These are phyloP conservation scores for Lactifluus hygrophoroides DNA, from an alignment of 768 basidiomycete genomes.

Conservation along the genomic window DNA sequence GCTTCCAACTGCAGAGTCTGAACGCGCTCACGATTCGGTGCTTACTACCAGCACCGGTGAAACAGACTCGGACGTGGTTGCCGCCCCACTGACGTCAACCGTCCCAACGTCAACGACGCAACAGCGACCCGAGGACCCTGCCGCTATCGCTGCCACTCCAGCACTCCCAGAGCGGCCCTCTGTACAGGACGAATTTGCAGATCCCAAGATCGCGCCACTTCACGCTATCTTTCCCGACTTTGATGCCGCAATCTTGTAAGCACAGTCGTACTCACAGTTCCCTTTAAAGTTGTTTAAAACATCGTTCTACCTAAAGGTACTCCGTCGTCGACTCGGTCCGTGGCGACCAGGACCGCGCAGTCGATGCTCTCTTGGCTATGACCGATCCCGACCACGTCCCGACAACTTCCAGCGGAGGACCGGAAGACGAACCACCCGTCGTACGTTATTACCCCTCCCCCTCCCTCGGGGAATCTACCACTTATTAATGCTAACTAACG, in stretches of 20 bases:
- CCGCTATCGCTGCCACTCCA: not conserved
- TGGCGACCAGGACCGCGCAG: constrained; percentile 65
- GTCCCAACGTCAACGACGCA: not conserved
- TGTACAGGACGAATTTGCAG: constrained; percentile 17
- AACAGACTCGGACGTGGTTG: not conserved
- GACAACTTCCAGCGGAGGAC: constrained; percentile 25
- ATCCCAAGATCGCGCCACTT: constrained; percentile 18
- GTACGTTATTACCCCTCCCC: constrained; percentile 2
- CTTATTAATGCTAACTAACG: too few relatives aligned
- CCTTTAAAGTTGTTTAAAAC: too few relatives aligned
- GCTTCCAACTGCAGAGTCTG: not conserved
- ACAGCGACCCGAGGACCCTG: not conserved
- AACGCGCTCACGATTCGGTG: not conserved
- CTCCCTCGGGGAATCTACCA: too few relatives aligned
- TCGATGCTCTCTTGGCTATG: constrained; percentile 76
- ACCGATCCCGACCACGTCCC: constrained; percentile 70
- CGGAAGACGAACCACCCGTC: not conserved
- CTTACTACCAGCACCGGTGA: not conserved
- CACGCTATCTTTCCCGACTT: constrained; percentile 21
- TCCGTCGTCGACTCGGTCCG: constrained; percentile 59
- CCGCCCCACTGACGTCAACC: not conserved
- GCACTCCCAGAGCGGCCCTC: not conserved
- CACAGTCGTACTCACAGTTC: not conserved
- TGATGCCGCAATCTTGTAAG: constrained; percentile 18
- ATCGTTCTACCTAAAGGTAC: not conserved